Evolutionary conservation across 2,329 filamentous ascomycete genomes (phyloP).

Genomic region (Aspergillus melleus): DNA sequence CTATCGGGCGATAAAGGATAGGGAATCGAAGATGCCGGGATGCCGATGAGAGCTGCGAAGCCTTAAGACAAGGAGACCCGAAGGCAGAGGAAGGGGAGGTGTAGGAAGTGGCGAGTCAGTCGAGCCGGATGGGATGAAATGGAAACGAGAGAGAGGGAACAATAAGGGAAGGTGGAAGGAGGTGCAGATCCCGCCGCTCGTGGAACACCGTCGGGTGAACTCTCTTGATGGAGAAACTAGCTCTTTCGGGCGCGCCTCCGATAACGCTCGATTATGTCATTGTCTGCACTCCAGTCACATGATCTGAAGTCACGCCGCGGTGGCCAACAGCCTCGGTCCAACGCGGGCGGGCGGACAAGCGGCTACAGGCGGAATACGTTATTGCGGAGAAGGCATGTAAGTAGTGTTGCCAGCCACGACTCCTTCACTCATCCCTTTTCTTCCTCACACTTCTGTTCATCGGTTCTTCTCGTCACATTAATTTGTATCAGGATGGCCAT

Average conservation of each 20-base stretch:
- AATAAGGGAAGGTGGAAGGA: not conserved
- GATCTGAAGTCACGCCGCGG: constrained; percentile 10
- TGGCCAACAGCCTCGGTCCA: constrained; percentile 28
- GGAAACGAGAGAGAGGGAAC: not conserved
- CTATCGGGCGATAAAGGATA: constrained; percentile 8
- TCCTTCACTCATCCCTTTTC: constrained; percentile 4
- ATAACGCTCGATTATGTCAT: not conserved
- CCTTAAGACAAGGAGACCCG: not conserved
- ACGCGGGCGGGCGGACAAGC: constrained; percentile 21
- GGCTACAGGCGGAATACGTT: constrained; percentile 23
- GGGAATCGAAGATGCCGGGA: not conserved
- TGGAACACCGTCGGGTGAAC: not conserved
- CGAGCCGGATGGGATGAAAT: not conserved
- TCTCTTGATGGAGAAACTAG: not conserved
- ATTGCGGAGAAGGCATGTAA: constrained; percentile 12
- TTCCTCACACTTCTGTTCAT: not conserved
- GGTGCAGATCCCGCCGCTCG: too few species aligned
- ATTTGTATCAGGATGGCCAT: constrained; percentile 21
- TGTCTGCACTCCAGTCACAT: not conserved
- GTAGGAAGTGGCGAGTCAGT: not conserved
- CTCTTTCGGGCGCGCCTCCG: not conserved
- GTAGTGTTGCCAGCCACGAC: not conserved
- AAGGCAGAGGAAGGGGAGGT: not conserved
- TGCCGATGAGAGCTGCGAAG: not conserved
- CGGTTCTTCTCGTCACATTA: not conserved